Conservation (phyloP, 768 basidiomycete genomes). For the Wakefieldia striispora region DNA sequence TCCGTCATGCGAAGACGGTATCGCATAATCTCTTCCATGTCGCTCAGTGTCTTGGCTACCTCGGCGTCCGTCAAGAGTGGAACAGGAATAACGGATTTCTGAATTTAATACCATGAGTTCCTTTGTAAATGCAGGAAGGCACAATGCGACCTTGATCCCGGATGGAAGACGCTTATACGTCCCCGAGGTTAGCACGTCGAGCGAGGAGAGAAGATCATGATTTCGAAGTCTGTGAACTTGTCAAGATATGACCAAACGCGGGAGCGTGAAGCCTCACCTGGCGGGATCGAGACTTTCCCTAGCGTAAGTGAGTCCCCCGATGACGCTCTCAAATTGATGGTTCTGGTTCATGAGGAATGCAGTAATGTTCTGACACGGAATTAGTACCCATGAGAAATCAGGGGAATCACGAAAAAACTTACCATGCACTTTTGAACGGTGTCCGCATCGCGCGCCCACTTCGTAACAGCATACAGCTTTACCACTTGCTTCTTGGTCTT, state of each 20-base stretch:
- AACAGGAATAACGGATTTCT: constrained; percentile 72
- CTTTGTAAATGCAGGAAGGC: constrained; percentile 12
- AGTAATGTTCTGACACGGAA: constrained; percentile 66
- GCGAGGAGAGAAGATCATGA: constrained; percentile 88
- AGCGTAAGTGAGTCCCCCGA: constrained; percentile 59
- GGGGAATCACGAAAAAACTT: constrained; percentile 2
- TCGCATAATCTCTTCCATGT: constrained; percentile 76
- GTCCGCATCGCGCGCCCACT: constrained; percentile 84
- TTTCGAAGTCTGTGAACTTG: constrained; percentile 68
- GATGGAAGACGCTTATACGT: constrained; percentile 83
- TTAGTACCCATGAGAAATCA: background rate
- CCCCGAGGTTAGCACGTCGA: constrained; percentile 85
- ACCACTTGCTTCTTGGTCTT: constrained; percentile 87
- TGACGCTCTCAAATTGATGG: constrained; percentile 72
- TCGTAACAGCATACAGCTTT: constrained; percentile 81
- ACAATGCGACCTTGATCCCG: constrained; percentile 62
- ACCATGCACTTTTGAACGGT: constrained; percentile 89
- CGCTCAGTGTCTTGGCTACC: constrained; percentile 60
- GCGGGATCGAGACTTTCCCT: constrained; percentile 74
- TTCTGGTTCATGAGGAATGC: constrained; percentile 86
- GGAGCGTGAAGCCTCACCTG: constrained; percentile 46
- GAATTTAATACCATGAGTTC: constrained; percentile 22
- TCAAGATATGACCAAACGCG: background rate
- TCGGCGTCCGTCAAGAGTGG: constrained; percentile 64
- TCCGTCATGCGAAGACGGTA: constrained; percentile 79